phyloP scores from a whole-genome alignment of 257 asterid species.

The Lavandula angustifolia region DNA sequence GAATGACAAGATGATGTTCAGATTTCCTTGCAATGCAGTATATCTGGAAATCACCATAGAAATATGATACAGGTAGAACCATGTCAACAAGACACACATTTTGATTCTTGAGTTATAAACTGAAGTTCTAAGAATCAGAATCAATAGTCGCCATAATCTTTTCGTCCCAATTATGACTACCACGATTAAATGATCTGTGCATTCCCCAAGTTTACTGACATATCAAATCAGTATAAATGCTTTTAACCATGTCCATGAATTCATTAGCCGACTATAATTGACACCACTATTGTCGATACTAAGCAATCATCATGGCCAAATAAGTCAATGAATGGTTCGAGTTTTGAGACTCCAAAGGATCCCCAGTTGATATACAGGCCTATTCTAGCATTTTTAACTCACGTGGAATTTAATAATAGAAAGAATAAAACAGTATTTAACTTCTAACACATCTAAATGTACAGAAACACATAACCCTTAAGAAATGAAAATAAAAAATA shows the following conservation, averaged over 20 bases:
- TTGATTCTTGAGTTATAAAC: too few relatives aligned
- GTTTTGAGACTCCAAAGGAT: constrained; percentile 9
- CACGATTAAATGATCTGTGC: not conserved
- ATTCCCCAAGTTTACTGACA: not conserved
- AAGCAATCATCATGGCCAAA: constrained; percentile 8
- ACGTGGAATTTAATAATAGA: constrained; percentile 18
- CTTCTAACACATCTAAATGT: not conserved
- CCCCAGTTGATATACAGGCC: not conserved
- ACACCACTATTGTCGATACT: not conserved
- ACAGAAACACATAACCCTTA: constrained; percentile 6
- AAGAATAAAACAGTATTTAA: not conserved
- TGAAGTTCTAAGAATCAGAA: not conserved
- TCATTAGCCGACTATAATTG: not conserved
- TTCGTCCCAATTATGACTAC: not conserved
- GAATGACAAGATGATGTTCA: too few relatives aligned
- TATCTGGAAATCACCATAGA: too few relatives aligned
- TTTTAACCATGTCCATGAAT: not conserved
- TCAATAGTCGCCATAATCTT: not conserved
- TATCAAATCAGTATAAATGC: not conserved
- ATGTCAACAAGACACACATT: too few relatives aligned
- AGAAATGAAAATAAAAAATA: constrained; percentile 5
- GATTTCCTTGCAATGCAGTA: too few relatives aligned
- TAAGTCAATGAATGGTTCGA: not conserved
- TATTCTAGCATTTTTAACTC: not conserved
- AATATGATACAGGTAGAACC: too few relatives aligned